Evolutionary conservation across 768 basidiomycete genomes (phyloP).

Genomic region (Amyloporia xantha): DNA sequence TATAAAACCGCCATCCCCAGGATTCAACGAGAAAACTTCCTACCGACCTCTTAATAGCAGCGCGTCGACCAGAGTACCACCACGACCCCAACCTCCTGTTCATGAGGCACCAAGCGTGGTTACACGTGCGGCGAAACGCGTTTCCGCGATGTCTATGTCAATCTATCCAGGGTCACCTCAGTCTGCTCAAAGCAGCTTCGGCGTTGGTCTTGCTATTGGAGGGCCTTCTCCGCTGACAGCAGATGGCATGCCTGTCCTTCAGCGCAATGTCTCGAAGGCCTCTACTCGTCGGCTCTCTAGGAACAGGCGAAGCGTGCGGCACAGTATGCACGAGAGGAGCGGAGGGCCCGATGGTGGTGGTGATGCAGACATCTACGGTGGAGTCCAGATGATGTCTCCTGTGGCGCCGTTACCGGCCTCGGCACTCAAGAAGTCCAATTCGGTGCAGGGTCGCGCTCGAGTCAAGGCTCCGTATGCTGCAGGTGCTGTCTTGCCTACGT

Average conservation of each 20-base stretch:
- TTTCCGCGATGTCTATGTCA: constrained; percentile 39
- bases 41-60: constrained; percentile 11
- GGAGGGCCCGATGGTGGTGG: constrained; percentile 8
- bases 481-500: constrained; percentile 47
- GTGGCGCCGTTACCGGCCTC: constrained; percentile 20
- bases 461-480: constrained; percentile 65
- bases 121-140: constrained; percentile 33
- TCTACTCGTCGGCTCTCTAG: constrained; percentile 15
- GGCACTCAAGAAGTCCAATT: constrained; percentile 19
- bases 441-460: constrained; percentile 41
- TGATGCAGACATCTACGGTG: constrained; percentile 41
- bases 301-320: constrained; percentile 19
- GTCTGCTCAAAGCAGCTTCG: constrained; percentile 12
- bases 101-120: constrained; percentile 37
- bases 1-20: constrained; percentile 2
- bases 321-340: constrained; percentile 17
- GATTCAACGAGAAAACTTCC: constrained; percentile 8
- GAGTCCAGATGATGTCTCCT: constrained; percentile 44
- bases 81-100: constrained; percentile 10
- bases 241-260: constrained; percentile 17
- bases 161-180: constrained; percentile 41
- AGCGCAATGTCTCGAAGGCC: constrained; percentile 15
- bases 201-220: constrained; percentile 18
- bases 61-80: background rate
- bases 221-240: constrained; percentile 18